Conservation (phyloP, 768 basidiomycete genomes). For the Amanita phalloides region DNA sequence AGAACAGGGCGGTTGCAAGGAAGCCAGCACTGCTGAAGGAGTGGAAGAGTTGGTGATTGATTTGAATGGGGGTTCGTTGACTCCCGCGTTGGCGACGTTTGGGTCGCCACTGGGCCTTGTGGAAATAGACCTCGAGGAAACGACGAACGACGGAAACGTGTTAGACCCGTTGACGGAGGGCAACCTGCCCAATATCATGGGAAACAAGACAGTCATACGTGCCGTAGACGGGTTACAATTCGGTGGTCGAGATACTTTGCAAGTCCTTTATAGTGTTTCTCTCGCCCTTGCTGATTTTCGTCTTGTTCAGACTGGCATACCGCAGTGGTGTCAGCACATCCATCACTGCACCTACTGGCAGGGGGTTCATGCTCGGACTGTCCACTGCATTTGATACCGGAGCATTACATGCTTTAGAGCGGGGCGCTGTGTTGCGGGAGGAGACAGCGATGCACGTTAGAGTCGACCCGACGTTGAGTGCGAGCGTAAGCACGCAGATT, state of each 20-base stretch:
- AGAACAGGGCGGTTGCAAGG: background rate
- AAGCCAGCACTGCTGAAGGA: background rate
- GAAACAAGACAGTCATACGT: constrained; percentile 11
- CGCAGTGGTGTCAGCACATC: constrained; percentile 64
- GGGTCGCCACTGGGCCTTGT: constrained; percentile 56
- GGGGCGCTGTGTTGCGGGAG: constrained; percentile 55
- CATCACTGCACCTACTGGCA: constrained; percentile 45
- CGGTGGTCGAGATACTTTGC: constrained; percentile 39
- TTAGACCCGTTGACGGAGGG: constrained; percentile 34
- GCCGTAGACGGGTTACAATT: constrained; percentile 29
- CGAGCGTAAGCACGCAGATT: constrained; percentile 56
- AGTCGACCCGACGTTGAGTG: constrained; percentile 22
- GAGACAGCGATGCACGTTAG: constrained; percentile 56
- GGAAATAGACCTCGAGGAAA: constrained; percentile 55
- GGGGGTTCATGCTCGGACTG: constrained; percentile 52
- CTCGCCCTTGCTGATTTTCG: background rate
- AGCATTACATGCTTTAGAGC: constrained; percentile 44
- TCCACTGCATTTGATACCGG: constrained; percentile 52
- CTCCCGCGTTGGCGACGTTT: constrained; percentile 53
- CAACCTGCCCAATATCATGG: constrained; percentile 28
- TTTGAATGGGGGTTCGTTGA: constrained; percentile 52
- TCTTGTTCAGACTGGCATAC: constrained; percentile 49
- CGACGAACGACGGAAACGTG: constrained; percentile 57
- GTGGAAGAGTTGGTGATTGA: constrained; percentile 26
- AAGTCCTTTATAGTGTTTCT: constrained; percentile 14